Evolutionary conservation across 352 stramenopile genomes (phyloP).

Genomic region (Globisporangium recalcitrans): DNA sequence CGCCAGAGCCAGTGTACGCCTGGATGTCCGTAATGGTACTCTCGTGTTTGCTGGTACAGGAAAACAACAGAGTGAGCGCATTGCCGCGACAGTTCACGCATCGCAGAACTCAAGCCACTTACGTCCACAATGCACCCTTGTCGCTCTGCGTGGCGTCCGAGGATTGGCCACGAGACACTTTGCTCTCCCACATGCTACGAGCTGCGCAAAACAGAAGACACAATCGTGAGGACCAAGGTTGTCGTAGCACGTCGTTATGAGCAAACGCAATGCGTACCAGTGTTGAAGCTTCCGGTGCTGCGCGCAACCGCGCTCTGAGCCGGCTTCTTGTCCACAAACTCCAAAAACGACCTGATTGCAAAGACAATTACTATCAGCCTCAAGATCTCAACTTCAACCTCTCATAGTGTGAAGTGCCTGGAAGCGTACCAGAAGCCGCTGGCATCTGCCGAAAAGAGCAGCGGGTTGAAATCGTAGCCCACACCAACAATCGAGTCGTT

Average conservation of each 20-base stretch:
- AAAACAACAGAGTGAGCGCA: not conserved
- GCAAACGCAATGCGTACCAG: slow-evolving; percentile 27
- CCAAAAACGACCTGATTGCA: slow-evolving; percentile 57
- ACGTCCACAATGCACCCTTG: slow-evolving; percentile 82
- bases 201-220: slow-evolving; percentile 31
- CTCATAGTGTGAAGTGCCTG: not conserved
- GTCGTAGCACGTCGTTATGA: not conserved
- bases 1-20: slow-evolving; percentile 41
- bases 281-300: slow-evolving; percentile 61
- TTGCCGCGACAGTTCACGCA: not conserved
- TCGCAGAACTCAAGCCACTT: slow-evolving; percentile 16
- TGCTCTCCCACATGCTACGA: slow-evolving; percentile 81
- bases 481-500: slow-evolving; percentile 85
- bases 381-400: slow-evolving; percentile 10
- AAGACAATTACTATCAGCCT: not conserved
- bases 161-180: slow-evolving; percentile 77
- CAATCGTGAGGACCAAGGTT: not conserved
- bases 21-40: slow-evolving; percentile 85
- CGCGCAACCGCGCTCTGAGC: slow-evolving; percentile 46
- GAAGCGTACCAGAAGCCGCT: slow-evolving; percentile 66
- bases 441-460: slow-evolving; percentile 79
- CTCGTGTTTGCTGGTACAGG: slow-evolving; percentile 62
- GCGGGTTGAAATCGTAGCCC: slow-evolving; percentile 91
- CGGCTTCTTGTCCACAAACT: slow-evolving; percentile 77
- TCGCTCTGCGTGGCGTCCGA: slow-evolving; percentile 77